These are phyloP conservation scores for Striga hermonthica DNA, from an alignment of 305 asterid genomes.

Conservation along the genomic window DNA sequence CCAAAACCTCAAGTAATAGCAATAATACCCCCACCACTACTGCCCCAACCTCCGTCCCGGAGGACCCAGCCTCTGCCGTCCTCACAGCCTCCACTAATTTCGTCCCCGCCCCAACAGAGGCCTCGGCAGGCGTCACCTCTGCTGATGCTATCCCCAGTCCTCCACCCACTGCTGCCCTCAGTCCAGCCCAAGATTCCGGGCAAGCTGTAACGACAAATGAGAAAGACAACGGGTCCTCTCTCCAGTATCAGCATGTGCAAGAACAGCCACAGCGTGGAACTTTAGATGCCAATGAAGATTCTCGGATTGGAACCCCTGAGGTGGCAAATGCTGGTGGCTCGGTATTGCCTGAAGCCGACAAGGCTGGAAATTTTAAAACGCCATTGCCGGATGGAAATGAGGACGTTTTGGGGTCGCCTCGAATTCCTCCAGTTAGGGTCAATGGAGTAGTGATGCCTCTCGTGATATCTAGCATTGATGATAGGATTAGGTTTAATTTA, in stretches of 20 bases:
- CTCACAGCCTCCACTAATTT: conserved; percentile 13
- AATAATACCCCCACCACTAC: conserved; percentile 24
- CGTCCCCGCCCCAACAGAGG: conserved; percentile 25
- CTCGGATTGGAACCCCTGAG: conserved; percentile 6
- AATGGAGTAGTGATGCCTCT: conserved; percentile 39
- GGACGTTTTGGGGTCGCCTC: conserved; percentile 23
- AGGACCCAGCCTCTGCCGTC: conserved; percentile 17
- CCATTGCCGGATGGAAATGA: conserved; percentile 1
- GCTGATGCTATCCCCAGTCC: conserved; percentile 5
- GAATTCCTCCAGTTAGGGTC: conserved; percentile 11
- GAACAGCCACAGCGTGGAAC: neutral
- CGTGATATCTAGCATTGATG: conserved; percentile 40
- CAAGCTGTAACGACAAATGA: conserved; percentile 6
- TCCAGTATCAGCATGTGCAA: neutral
- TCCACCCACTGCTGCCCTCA: neutral
- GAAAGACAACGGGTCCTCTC: conserved; percentile 12
- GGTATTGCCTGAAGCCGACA: neutral
- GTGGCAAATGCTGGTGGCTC: too few species aligned
- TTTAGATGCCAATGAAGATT: conserved; percentile 11
- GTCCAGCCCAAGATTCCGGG: conserved; percentile 5
- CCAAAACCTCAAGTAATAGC: conserved; percentile 17
- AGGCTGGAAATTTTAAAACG: conserved; percentile 21
- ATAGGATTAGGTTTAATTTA: conserved; percentile 45
- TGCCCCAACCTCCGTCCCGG: conserved; percentile 23
- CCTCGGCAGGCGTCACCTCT: conserved; percentile 23